Evolutionary conservation across 805 yeast species (phyloP), one percentile per base, ranked within the genome.

Genomic region (Candida chilensis): DNA sequence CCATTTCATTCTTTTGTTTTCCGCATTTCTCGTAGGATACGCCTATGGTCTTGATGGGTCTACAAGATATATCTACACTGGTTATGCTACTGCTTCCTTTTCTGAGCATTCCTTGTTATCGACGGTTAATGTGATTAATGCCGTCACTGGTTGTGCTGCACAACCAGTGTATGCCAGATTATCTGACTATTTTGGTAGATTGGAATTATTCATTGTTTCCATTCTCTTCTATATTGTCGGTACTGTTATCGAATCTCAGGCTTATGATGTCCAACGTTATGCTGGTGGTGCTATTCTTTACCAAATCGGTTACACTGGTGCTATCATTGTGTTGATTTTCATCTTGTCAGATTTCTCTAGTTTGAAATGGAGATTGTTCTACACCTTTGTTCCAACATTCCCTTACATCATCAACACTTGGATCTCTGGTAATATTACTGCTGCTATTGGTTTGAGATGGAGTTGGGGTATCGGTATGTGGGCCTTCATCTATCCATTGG

Each of bases 341-440:
- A 59, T 80, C 27, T 48, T 74, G 36, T 75, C 84, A 2, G 94
- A 82, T 51, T 63, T 73, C 45, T 77, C 88, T 5, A 62, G 67
- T 37, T 60, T 81, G 44, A 78, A 72, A 47, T 78, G 86, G 81
- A 73, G 92, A 60, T 63, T 81, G 41, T 60, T 72, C 27, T 69
- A 64, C 40, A 71, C 80, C 20, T 74, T 77, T 39, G 57, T 76
- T 21, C 85, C 88, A 15, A 72, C 85, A 3, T 60, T 74, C 43
- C 90, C 90, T 2, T 78, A 67, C 42, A 71, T 82, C 42, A 75
- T 83, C 52, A 82, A 78, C 54, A 77, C 90, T n/a, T 83, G 92
- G 92, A 65, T 80, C 33, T 55, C 77, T 18, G 90, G 86, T 46
- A 58, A 75, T 41, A 60, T 82, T 28, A 53, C 68, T 11, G 38